These are phyloP conservation scores for Kwoniella shandongensis DNA, from an alignment of 768 basidiomycete genomes.

Conservation along the genomic window DNA sequence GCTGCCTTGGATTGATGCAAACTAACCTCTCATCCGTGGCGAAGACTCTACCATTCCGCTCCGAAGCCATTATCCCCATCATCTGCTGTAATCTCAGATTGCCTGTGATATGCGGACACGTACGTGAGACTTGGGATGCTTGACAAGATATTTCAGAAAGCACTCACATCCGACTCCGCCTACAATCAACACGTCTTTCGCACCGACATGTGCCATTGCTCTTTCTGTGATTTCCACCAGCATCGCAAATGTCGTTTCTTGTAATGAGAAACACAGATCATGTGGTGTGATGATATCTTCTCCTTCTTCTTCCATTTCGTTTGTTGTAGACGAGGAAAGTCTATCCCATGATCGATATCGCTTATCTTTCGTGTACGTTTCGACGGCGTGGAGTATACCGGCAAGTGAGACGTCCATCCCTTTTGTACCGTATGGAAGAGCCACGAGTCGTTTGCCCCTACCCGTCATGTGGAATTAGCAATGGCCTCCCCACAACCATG, in stretches of 20 bases:
- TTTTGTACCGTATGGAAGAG: slow-evolving; percentile 92
- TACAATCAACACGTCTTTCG: slow-evolving; percentile 92
- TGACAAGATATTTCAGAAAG: too few species aligned
- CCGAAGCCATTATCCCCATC: slow-evolving; percentile 97
- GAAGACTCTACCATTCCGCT: slow-evolving; percentile 83
- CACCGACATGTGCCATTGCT: slow-evolving; percentile 98
- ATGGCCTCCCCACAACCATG: background rate
- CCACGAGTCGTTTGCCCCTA: slow-evolving; percentile 79
- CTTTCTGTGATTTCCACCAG: slow-evolving; percentile 98
- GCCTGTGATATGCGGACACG: slow-evolving; percentile 58
- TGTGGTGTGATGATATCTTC: slow-evolving; percentile 82
- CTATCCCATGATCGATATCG: slow-evolving; percentile 63
- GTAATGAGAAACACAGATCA: slow-evolving; percentile 95
- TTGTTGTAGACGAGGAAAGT: too few species aligned
- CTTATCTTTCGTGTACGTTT: slow-evolving; percentile 82
- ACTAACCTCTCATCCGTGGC: slow-evolving; percentile 90
- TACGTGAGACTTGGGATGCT: too few species aligned
- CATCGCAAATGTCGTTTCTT: slow-evolving; percentile 97
- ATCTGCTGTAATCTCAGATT: slow-evolving; percentile 93
- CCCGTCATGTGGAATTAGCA: background rate
- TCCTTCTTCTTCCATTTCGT: slow-evolving; percentile 36
- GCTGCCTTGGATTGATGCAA: background rate
- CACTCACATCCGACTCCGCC: slow-evolving; percentile 98
- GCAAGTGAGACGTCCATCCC: slow-evolving; percentile 98
- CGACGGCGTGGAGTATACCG: slow-evolving; percentile 84